A percentile compares a stretch with the other conserved stretches of the same genome.
Evolutionary conservation across 805 yeast species (phyloP).

Genomic region (Yamadazyma phyllophila): DNA sequence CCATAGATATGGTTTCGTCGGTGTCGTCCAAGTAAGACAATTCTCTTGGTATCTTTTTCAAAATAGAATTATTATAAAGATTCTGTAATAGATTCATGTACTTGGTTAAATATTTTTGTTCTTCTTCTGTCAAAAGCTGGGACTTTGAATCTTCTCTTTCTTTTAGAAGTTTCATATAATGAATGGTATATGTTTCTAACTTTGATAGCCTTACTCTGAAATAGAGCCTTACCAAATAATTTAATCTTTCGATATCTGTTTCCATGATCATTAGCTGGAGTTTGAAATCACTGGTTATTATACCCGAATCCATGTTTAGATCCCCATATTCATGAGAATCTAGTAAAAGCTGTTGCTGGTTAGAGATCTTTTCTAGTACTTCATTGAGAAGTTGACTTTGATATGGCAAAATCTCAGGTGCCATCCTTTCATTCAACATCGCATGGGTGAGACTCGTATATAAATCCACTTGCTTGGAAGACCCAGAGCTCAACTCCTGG

Average conservation of each 20-base stretch:
- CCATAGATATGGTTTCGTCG: conserved; percentile 61
- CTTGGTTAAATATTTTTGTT: conserved; percentile 60
- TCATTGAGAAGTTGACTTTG: conserved; percentile 57
- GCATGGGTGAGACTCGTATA: conserved; percentile 32
- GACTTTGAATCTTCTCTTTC: conserved; percentile 14
- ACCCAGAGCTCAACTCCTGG: conserved; percentile 3
- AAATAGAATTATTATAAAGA: conserved; percentile 65
- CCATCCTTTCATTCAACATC: conserved; percentile 82
- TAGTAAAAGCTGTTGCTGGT: conserved; percentile 69
- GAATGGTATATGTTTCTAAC: conserved; percentile 67
- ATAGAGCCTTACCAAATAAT: conserved; percentile 77
- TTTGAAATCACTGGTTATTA: conserved; percentile 54
- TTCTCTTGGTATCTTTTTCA: conserved; percentile 63
- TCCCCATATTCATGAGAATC: conserved; percentile 76
- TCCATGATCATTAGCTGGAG: conserved; percentile 81
- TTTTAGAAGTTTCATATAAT: conserved; percentile 41
- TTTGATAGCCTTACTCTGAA: conserved; percentile 73
- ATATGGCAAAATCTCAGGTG: conserved; percentile 85
- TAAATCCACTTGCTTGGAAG: conserved; percentile 18
- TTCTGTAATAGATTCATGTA: conserved; percentile 65
- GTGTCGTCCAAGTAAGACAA: conserved; percentile 72
- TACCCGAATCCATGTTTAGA: conserved; percentile 41
- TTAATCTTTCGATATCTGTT: conserved; percentile 85
- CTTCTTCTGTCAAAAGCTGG: conserved; percentile 51
- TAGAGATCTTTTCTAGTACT: conserved; percentile 57